A percentile compares a stretch with the other conserved stretches of the same genome.
Conservation (phyloP, 306 rosid genomes). For the Vigna nakashimae region DNA sequence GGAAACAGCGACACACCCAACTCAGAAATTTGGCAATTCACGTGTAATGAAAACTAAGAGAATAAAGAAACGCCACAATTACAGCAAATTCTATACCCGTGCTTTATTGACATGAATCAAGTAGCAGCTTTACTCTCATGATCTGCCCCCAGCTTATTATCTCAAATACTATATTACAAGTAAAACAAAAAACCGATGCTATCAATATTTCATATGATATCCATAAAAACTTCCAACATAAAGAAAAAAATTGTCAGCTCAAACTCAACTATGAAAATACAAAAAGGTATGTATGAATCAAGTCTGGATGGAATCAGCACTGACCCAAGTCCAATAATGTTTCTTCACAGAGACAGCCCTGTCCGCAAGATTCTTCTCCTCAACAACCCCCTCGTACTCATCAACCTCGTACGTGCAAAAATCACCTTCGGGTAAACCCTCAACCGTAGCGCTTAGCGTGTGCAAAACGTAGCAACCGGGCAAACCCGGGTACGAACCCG, state of each 20-base stretch:
- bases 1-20: not conserved
- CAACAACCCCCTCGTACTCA: conserved; percentile 55
- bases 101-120: conserved; percentile 34
- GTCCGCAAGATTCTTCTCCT: conserved; percentile 52
- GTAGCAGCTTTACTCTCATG: conserved; percentile 10
- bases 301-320: conserved; percentile 56
- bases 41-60: not conserved
- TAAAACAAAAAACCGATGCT: conserved; percentile 5
- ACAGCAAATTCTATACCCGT: not conserved
- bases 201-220: conserved; percentile 12
- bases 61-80: too few species aligned
- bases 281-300: conserved; percentile 38
- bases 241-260: conserved; percentile 33
- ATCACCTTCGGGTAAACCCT: conserved; percentile 82
- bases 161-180: conserved; percentile 42
- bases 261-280: not conserved
- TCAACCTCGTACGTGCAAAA: conserved; percentile 80
- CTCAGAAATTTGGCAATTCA: conserved; percentile 4
- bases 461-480: conserved; percentile 91
- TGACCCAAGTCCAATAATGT: conserved; percentile 97
- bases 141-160: conserved; percentile 20
- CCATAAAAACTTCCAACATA: conserved; percentile 22
- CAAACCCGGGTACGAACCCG: conserved; percentile 88
- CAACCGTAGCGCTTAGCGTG: conserved; percentile 67
- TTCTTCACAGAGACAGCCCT: conserved; percentile 82